Percentiles rank a stretch among this genome's conserved stretches.
These are phyloP conservation scores for Salix caprea DNA, from an alignment of 345 rosid species.

Conservation along the genomic window DNA sequence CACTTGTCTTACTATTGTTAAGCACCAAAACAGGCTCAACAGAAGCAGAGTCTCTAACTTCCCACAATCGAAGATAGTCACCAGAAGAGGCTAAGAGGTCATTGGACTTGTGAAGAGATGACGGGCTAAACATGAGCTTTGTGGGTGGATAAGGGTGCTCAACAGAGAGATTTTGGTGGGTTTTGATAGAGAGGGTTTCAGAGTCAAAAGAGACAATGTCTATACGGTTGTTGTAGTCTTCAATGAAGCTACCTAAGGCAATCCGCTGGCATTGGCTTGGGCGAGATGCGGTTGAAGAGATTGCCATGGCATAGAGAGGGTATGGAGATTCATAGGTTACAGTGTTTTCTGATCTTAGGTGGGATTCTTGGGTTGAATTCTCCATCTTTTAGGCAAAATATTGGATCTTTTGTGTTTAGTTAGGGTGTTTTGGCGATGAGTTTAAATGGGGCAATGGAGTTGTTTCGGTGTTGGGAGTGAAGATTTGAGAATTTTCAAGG, in stretches of 20 bases:
- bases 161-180: slow-evolving; percentile 50
- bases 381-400: slow-evolving; percentile 41
- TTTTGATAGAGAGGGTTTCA: slow-evolving; percentile 54
- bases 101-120: slow-evolving; percentile 29
- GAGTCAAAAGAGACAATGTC: slow-evolving; percentile 80
- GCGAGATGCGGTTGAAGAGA: slow-evolving; percentile 46
- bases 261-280: slow-evolving; percentile 42
- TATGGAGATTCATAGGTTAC: slow-evolving; percentile 78
- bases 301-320: slow-evolving; percentile 81
- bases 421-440: not conserved
- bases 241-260: slow-evolving; percentile 89
- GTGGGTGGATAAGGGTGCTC: slow-evolving; percentile 85
- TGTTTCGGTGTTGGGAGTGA: not conserved
- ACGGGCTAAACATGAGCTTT: slow-evolving; percentile 59
- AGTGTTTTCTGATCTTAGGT: slow-evolving; percentile 65
- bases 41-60: slow-evolving; percentile 36
- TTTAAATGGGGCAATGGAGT: not conserved
- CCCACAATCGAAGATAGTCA: slow-evolving; percentile 77
- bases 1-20: slow-evolving; percentile 67
- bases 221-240: slow-evolving; percentile 75
- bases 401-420: not conserved
- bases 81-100: slow-evolving; percentile 80
- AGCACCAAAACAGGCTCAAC: slow-evolving; percentile 51
- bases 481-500: not conserved
- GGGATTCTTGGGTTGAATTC: slow-evolving; percentile 74